phyloP scores from a whole-genome alignment of 2,329 filamentous ascomycete species.

The Exophiala aquamarina region DNA sequence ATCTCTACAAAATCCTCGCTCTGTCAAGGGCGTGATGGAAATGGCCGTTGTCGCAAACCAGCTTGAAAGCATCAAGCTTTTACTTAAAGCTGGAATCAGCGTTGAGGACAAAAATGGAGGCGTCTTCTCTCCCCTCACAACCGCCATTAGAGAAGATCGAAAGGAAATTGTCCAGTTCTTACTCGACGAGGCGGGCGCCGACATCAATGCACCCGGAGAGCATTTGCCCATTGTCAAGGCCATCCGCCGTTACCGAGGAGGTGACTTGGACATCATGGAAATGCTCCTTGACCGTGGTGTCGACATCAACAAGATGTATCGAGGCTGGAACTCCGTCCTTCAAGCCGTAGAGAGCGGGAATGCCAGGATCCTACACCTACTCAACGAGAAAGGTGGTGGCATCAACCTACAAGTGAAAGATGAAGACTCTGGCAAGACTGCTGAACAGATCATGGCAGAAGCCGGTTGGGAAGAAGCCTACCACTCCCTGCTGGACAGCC shows the following conservation, averaged over 20 bases:
- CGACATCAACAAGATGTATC: slow-evolving; percentile 67
- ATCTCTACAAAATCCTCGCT: slow-evolving; percentile 57
- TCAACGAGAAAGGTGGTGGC: slow-evolving; percentile 33
- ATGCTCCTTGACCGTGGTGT: slow-evolving; percentile 64
- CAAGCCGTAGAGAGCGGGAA: slow-evolving; percentile 67
- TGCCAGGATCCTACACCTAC: slow-evolving; percentile 51
- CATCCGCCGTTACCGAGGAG: slow-evolving; percentile 57
- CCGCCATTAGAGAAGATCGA: slow-evolving; percentile 63
- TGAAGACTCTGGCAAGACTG: slow-evolving; percentile 51
- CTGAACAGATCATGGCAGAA: slow-evolving; percentile 59
- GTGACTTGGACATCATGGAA: slow-evolving; percentile 61
- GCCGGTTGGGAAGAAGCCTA: slow-evolving; percentile 61
- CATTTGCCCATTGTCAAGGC: slow-evolving; percentile 71
- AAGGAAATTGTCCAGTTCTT: slow-evolving; percentile 63
- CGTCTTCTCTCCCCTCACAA: slow-evolving; percentile 69
- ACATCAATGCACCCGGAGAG: slow-evolving; percentile 67
- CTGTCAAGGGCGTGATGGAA: slow-evolving; percentile 67
- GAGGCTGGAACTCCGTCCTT: slow-evolving; percentile 65
- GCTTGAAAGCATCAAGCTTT: slow-evolving; percentile 65
- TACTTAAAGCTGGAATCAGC: slow-evolving; percentile 63
- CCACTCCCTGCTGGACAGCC: slow-evolving; percentile 40
- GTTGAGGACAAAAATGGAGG: slow-evolving; percentile 72
- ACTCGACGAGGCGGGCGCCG: slow-evolving; percentile 61
- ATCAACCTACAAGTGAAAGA: slow-evolving; percentile 49
- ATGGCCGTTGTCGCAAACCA: slow-evolving; percentile 67